A percentile compares a stretch with the other conserved stretches of the same genome.
Evolutionary conservation across 176 grass and related monocot genomes (phyloP).

Genomic region (Avena atlantica): DNA sequence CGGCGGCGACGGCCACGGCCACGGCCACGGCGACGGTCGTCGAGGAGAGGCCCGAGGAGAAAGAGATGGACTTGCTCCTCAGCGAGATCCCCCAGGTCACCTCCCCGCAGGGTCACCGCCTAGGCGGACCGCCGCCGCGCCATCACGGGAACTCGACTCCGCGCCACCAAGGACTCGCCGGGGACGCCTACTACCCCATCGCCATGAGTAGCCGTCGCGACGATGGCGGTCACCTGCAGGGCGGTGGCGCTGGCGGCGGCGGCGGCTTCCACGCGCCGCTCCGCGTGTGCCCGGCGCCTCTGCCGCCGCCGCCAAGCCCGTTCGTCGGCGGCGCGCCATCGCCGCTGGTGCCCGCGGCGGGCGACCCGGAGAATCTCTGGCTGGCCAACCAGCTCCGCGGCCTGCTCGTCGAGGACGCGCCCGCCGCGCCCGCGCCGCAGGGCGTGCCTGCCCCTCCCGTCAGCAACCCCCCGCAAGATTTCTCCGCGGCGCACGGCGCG

Average conservation of each 20-base stretch:
- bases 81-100: constrained; percentile 62
- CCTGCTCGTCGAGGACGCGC: constrained; percentile 36
- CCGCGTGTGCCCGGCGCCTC: constrained; percentile 21
- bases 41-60: constrained; percentile 50
- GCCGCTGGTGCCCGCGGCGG: constrained; percentile 3
- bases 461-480: constrained; percentile 9
- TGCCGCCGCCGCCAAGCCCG: constrained; percentile 22
- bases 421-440: not conserved
- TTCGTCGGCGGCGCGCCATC: constrained; percentile 37
- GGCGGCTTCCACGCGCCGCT: constrained; percentile 8
- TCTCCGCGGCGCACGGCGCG: constrained; percentile 3
- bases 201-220: constrained; percentile 36
- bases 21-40: not conserved
- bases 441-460: not conserved
- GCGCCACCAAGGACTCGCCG: constrained; percentile 2
- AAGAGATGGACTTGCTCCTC: constrained; percentile 74
- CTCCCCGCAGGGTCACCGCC: constrained; percentile 44
- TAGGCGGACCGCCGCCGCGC: not conserved
- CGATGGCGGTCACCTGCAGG: constrained; percentile 29
- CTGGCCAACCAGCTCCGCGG: constrained; percentile 39
- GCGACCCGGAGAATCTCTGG: constrained; percentile 34
- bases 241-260: not conserved
- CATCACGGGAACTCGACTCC: not conserved
- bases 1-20: not conserved
- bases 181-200: constrained; percentile 36